Evolutionary conservation across 352 stramenopile genomes (phyloP), one percentile per base, ranked within the genome.

Genomic region (Pythium inflatum): DNA sequence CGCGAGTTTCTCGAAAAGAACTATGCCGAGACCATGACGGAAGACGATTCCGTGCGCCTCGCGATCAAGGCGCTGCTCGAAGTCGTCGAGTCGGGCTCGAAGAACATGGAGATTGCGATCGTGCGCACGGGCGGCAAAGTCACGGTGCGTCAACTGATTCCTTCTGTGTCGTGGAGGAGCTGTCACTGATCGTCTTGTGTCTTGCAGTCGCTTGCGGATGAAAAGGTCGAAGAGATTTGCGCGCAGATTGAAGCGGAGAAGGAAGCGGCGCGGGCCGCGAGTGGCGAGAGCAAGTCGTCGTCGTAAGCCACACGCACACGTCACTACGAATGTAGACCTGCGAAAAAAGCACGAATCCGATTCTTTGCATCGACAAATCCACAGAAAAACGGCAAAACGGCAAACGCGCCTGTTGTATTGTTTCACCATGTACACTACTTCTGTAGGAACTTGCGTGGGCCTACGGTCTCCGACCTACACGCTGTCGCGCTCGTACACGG

Each of bases 1-100:
- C 87, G 96, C 58, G 97, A 99, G 81, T 99, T 99, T 79, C 82
- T 99, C 34, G 98, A 99, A 79, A 99, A 99, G 82, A 97, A 99
- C 81, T 99, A 97, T 82, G 74, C 84, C 20, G 92, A 97, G 45
- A 89, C 95, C 56, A 85, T 99, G 68, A 87, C 82, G 38, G 94
- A 99, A 66, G 86, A 97, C 16, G 92, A 94, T 33, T 89, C 93
- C 11, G 85, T 99, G 20, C 90, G 91, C 62, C 85, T 99, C 34
- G 92, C 95, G 11, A 90, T 99, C 53, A 97, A 98, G 76, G 93
- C 96, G 43, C 88, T 99, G 72, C 83, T 99, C 31, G 98, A 99
- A 80, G 95, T 99, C 50, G 98, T 99, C 38, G 97, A 99, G 70
- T 98, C 95, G 51, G 97, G 97, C 67, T 97, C 95, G 61, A 99